Conservation (phyloP, 78 protist species). For the Dictyostelium purpureum region DNA sequence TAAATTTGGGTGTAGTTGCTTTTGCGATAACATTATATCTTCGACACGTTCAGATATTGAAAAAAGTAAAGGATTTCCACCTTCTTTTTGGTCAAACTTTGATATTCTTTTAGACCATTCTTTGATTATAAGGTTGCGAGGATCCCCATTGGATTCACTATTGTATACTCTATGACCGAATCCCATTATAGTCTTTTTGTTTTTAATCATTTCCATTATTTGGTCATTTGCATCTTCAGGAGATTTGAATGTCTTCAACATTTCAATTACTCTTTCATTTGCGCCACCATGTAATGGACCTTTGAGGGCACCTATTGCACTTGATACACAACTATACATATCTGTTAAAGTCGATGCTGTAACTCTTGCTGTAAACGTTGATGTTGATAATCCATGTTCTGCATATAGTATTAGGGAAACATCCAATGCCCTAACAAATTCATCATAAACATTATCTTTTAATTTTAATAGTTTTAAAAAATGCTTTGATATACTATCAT, state of each 20-base stretch:
- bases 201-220: slow-evolving; percentile 23
- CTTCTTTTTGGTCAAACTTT: background rate
- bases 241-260: background rate
- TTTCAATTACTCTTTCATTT: slow-evolving; percentile 22
- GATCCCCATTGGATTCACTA: slow-evolving; percentile 53
- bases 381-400: slow-evolving; percentile 30
- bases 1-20: slow-evolving; percentile 16
- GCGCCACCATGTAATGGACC: slow-evolving; percentile 37
- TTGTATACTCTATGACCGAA: slow-evolving; percentile 23
- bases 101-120: slow-evolving; percentile 30
- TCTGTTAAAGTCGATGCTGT: slow-evolving; percentile 16
- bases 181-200: slow-evolving; percentile 28
- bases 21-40: slow-evolving; percentile 2
- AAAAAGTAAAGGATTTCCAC: background rate
- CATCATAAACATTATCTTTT: background rate
- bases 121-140: slow-evolving; percentile 39
- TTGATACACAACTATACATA: slow-evolving; percentile 6
- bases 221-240: background rate
- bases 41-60: slow-evolving; percentile 18
- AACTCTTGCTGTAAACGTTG: slow-evolving; percentile 13
- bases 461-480: slow-evolving; percentile 1
- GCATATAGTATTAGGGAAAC: slow-evolving; percentile 46
- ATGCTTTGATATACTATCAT: slow-evolving; percentile 30
- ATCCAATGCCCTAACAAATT: slow-evolving; percentile 20
- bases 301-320: slow-evolving; percentile 24